Evolutionary conservation across 257 asterid genomes (phyloP).

Genomic region (Coffea eugenioides): DNA sequence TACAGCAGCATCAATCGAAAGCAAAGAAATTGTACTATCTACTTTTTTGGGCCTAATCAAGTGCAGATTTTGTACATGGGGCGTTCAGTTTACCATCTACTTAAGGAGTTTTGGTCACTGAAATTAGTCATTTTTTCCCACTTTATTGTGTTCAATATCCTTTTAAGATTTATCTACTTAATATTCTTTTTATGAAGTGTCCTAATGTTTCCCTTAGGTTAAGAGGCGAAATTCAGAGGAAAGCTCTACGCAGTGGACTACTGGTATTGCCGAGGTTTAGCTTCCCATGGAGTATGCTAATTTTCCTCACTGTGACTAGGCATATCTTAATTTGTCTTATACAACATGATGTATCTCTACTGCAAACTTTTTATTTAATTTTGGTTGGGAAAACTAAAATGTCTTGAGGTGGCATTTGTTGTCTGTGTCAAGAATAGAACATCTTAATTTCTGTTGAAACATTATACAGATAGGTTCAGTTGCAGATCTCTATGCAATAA

Average conservation of each 20-base stretch:
- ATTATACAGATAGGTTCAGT: too few relatives aligned
- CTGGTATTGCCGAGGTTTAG: slow-evolving; percentile 97
- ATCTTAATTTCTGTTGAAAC: slow-evolving; percentile 1
- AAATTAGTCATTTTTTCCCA: not conserved
- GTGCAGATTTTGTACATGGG: not conserved
- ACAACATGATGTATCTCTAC: not conserved
- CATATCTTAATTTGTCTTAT: not conserved
- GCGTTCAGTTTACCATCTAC: not conserved
- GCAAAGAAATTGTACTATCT: not conserved
- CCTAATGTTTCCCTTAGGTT: too few relatives aligned
- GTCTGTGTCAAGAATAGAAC: not conserved
- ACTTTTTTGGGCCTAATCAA: not conserved
- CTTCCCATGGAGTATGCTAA: slow-evolving; percentile 89
- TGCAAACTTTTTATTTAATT: not conserved
- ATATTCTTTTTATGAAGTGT: too few relatives aligned
- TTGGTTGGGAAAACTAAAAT: not conserved
- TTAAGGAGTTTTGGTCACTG: not conserved
- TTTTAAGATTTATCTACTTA: too few relatives aligned
- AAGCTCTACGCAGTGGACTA: slow-evolving; percentile 30
- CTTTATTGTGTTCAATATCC: too few relatives aligned
- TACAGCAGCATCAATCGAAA: too few relatives aligned
- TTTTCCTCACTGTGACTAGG: slow-evolving; percentile 4
- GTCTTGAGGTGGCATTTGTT: not conserved
- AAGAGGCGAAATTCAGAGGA: too few relatives aligned
- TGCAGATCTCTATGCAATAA: too few relatives aligned